Evolutionary conservation across 495 filamentous ascomycete species (phyloP).

Genomic region (Penicillium riverlandense): DNA sequence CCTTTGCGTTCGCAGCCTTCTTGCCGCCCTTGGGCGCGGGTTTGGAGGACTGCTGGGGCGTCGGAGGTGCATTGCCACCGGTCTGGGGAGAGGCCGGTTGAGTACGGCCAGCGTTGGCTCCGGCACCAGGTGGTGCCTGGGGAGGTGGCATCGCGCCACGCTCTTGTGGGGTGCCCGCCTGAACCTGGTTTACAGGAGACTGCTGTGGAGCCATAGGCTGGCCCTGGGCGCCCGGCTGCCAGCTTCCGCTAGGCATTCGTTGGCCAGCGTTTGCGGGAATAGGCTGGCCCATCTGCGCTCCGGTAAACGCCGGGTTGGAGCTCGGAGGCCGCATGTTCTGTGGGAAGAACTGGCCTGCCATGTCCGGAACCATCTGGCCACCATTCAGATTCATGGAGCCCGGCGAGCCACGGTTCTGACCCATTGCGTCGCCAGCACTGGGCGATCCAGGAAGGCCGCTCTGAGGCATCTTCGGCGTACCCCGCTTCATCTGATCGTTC

Average conservation of each 20-base stretch:
- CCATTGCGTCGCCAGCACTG: constrained; percentile 65
- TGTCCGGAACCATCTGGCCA: constrained; percentile 59
- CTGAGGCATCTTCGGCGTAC: constrained; percentile 80
- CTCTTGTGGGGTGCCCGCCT: constrained; percentile 69
- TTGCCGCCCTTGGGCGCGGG: constrained; percentile 75
- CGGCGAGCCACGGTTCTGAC: constrained; percentile 74
- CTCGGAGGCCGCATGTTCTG: constrained; percentile 83
- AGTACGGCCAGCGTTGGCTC: constrained; percentile 52
- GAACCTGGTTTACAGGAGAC: constrained; percentile 43
- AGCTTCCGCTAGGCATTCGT: constrained; percentile 43
- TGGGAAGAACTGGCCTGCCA: constrained; percentile 51
- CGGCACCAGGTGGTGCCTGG: constrained; percentile 62
- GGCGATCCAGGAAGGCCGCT: constrained; percentile 72
- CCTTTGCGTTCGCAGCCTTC: constrained; percentile 70
- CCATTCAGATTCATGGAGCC: constrained; percentile 71
- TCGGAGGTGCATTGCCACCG: constrained; percentile 70
- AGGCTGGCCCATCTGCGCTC: constrained; percentile 56
- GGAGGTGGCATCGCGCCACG: constrained; percentile 78
- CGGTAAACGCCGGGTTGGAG: constrained; percentile 71
- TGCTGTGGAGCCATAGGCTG: constrained; percentile 58
- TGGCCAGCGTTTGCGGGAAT: constrained; percentile 42
- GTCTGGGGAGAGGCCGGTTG: constrained; percentile 77
- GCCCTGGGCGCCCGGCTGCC: constrained; percentile 53
- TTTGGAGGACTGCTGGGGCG: constrained; percentile 73
- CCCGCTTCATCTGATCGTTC: constrained; percentile 79